Evolutionary conservation across 805 yeast genomes (phyloP).

Genomic region (Candida boidinii): DNA sequence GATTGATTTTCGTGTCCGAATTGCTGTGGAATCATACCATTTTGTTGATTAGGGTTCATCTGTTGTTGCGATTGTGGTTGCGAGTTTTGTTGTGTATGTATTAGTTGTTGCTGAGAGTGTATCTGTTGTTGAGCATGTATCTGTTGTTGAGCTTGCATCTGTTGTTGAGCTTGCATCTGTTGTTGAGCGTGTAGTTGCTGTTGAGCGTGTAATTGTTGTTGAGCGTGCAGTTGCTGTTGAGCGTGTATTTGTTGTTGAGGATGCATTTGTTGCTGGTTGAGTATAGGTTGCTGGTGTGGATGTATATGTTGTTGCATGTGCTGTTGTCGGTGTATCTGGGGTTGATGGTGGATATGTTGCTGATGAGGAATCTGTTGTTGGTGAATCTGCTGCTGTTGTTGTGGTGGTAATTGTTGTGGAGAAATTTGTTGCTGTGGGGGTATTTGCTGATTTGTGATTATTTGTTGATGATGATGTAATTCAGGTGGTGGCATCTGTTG

Average conservation of each 20-base stretch:
- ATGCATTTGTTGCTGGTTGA: constrained; percentile 9
- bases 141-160: constrained; percentile 14
- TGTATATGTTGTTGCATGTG: constrained; percentile 11
- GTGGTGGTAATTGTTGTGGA: constrained; percentile 5
- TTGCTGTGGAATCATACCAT: too few species aligned
- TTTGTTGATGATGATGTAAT: constrained; percentile 5
- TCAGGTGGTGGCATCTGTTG: too few species aligned
- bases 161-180: constrained; percentile 14
- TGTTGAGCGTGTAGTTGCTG: constrained; percentile 13
- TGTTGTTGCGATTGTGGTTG: constrained; percentile 29
- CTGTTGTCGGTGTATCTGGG: constrained; percentile 14
- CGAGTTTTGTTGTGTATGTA: constrained; percentile 3
- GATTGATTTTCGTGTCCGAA: too few species aligned
- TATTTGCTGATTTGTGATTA: constrained; percentile 5
- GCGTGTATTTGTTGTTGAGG: constrained; percentile 7
- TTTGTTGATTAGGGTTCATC: too few species aligned
- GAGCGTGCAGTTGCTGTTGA: constrained; percentile 6
- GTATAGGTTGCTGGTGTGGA: constrained; percentile 3
- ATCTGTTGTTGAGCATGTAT: constrained; percentile 11
- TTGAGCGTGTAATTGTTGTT: constrained; percentile 3
- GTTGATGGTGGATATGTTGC: constrained; percentile 19
- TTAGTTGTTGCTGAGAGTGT: constrained; percentile 10
- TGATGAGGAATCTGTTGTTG: constrained; percentile 17
- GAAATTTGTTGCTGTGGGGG: background rate
- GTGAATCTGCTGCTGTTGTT: constrained; percentile 13